Conservation (phyloP, 2,329 filamentous ascomycete genomes). For the Chaetothyriales sp. region DNA sequence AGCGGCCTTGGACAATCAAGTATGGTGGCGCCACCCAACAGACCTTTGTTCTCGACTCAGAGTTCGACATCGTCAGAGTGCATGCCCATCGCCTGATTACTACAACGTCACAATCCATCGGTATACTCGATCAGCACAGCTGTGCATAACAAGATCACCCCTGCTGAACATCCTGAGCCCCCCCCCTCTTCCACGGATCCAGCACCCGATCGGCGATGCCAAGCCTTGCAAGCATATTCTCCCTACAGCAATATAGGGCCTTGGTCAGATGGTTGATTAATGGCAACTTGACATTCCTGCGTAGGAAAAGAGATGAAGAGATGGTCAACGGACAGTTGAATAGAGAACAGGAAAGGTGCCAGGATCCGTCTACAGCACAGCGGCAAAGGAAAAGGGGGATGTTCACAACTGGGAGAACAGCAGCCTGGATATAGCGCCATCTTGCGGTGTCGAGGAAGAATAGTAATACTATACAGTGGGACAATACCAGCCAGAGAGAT, state of each 20-base stretch:
- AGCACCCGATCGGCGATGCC: slow-evolving; percentile 29
- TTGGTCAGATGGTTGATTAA: no score
- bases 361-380: no score
- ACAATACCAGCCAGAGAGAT: not conserved
- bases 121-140: slow-evolving; percentile 29
- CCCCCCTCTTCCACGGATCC: slow-evolving; percentile 32
- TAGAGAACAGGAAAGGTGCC: no score
- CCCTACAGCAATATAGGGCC: slow-evolving; percentile 37
- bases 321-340: no score
- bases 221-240: slow-evolving; percentile 21
- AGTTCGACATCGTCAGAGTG: slow-evolving; percentile 33
- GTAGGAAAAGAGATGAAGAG: no score
- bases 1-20: no score
- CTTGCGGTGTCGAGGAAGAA: not conserved
- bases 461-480: not conserved
- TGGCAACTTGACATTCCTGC: no score
- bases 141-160: slow-evolving; percentile 29
- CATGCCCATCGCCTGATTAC: slow-evolving; percentile 35
- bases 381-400: slow-evolving; percentile 7
- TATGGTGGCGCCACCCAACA: no score
- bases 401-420: not conserved
- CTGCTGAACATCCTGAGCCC: slow-evolving; percentile 23
- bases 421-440: not conserved
- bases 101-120: slow-evolving; percentile 38
- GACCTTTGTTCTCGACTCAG: no score